A percentile compares a stretch with the other conserved stretches of the same genome.
Conservation (phyloP, 2,329 filamentous ascomycete species). For the Fusarium poae region DNA sequence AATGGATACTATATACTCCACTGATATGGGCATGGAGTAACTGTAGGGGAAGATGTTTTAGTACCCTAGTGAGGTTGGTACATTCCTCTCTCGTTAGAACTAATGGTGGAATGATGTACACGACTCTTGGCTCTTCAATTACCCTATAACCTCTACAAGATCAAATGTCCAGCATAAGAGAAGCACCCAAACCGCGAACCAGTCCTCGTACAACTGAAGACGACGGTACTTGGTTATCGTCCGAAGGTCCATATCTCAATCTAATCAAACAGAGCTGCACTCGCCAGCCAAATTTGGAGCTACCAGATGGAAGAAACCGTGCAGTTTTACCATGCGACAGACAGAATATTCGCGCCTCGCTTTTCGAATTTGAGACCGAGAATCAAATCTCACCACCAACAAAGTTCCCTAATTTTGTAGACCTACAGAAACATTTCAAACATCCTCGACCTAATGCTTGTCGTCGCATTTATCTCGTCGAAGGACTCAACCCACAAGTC, state of each 20-base stretch:
- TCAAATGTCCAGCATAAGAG: neutral
- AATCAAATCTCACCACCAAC: neutral
- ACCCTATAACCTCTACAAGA: neutral
- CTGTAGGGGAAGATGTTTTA: neutral
- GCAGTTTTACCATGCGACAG: slow-evolving; percentile 3
- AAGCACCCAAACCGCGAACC: neutral
- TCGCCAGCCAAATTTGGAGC: slow-evolving; percentile 10
- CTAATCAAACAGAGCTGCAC: slow-evolving; percentile 8
- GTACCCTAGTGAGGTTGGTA: neutral
- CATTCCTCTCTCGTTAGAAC: neutral
- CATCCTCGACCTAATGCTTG: neutral
- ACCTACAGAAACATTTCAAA: slow-evolving; percentile 1
- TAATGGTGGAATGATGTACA: neutral
- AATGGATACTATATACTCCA: neutral
- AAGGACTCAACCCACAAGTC: neutral
- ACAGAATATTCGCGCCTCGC: neutral
- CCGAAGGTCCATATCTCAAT: slow-evolving; percentile 4
- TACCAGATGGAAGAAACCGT: slow-evolving; percentile 14
- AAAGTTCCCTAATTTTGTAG: neutral
- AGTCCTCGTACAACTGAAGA: slow-evolving; percentile 7
- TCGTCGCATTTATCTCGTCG: slow-evolving; percentile 7
- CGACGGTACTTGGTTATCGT: slow-evolving; percentile 6
- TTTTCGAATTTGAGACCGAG: neutral
- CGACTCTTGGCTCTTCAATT: neutral
- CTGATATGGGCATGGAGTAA: neutral